Base-by-base conservation (phyloP, 2,329 filamentous ascomycete species). In the Trichoderma simmonsii region DNA sequence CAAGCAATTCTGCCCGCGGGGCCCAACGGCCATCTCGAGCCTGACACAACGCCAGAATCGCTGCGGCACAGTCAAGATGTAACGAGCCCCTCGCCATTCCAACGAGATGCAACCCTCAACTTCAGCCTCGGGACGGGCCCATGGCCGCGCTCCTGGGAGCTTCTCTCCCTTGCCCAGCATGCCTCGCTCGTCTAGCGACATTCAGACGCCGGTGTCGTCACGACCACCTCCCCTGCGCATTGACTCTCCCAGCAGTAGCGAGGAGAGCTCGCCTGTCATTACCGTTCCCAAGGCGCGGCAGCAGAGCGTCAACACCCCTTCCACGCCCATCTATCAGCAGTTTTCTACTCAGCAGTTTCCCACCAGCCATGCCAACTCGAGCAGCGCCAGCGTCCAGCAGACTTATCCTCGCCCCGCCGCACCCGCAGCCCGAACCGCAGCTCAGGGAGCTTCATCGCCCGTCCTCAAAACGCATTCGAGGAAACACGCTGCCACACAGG, bases 401-500 rank as follows among this genome's bases (percentile, higher is more conserved):
- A 89, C 88, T 83, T 90, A 88, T 81, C 89, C 88, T 28, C 85
- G 89, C 18, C 88, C 88, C 54, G 85, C 81, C 6, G 81, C 79
- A 7, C 73, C 78, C 6, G 81, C 79, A 7, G 73, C 78, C 15
- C 78, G 80, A 28, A 71, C 77, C 62, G 75, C 75, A 63, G 74
- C 79, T 63, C 77, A 80, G 74, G 76, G 77, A 69, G 73, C 78
- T 39, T 73, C 77, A 26, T 77, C 78, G 71, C 81, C 78, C 64
- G 74, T 75, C 70, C 79, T 77, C 66, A 84, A 82, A 73, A 79
- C 78, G 28, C 83, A 92, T 85, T 81, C 88, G 79, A 81, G 91
- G 81, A 91, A 90, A 75, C 88, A 92, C 77, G 93, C 93, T 73
- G 89, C 91, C 75, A 92, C 89, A 9, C 92, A 93, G 79, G 93